Base-by-base conservation (phyloP, 2,329 filamentous ascomycete species). In the Pseudomassariella vexata region DNA sequence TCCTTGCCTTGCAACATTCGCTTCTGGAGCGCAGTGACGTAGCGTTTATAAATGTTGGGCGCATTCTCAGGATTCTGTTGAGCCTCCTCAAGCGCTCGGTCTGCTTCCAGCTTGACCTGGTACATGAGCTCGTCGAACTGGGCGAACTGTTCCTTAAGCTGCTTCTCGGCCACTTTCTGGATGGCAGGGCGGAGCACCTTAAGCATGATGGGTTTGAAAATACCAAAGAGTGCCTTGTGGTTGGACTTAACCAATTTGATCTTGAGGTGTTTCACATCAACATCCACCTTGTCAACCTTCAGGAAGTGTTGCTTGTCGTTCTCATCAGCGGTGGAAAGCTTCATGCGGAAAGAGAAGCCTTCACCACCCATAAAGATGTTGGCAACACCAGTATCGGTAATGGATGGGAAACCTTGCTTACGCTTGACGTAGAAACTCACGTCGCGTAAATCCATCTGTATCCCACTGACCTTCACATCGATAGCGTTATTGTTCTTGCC, bases 351-450 rank as follows among this genome's bases (percentile, higher is more conserved):
- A 50, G 82, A 84, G 57, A 98, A 82, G 21, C 92, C 92, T 25
- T 83, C 76, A 19, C 89, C 92, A 17, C 84, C 85, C 34, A 98
- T 75, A 52, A 88, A 77, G 49, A 98, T 79, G 55, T 96, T 89
- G 63, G 84, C 80, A 19, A 96, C 71, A 66, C 92, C 92, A 27
- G 77, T 84, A 55, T 98, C 92, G 12, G 78, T 88, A 56, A 96
- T 69, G 10, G 80, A 74, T 3, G 89, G 90, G 70, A 95, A 95
- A 7, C 92, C 90, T 50, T 88, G 68, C 76, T 98, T 96, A 64
- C 82, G 85, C 67, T 92, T 92, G 63, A 98, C 72, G 60, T 96
- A 89, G 72, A 89, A 96, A 59, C 85, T 86, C 41, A 98, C 86
- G 52, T 95, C 87, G 43, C 74, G 76, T 26, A 96, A 70, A 46